Base-by-base conservation (phyloP, 768 basidiomycete species). In the Pleurotus sapidus region DNA sequence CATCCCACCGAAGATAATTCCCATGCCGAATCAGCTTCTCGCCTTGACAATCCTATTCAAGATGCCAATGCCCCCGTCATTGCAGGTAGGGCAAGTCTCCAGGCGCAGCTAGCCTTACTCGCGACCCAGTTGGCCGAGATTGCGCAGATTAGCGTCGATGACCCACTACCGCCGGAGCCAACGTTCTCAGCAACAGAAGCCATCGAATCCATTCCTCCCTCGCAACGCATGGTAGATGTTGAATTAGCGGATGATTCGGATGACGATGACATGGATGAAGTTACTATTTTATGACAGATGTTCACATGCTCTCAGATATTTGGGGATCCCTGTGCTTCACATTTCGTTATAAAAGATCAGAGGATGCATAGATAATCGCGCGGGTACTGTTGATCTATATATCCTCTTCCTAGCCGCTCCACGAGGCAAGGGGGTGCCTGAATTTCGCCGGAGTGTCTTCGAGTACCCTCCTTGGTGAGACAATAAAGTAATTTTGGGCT, bases 81-180 rank as follows among this genome's bases (percentile, higher is more conserved):
- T 9, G 60, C 77, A 54, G 74, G 81, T 46, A 78, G 90, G 15
- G 88, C 89, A 37, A 82, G 85, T 54, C 68, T 91, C 54, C 89
- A 91, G 64, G 88, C 86, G 0, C 87, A 87, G 61, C 75, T 91
- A 45, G 88, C 84, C 2, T 75, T 91, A 27, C 67, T 91, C 55
- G 87, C 89, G 4, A 86, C 84, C 0, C 90, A 91, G 64, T 67
- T 92, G 23, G 80, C 82, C 23, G 89, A 89, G 66, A 74, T 90
- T 47, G 84, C 81, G 12, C 80, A 83, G 51, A 72, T 70, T 23
- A 74, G 76, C 34, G 72, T 73, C 30, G 68, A 60, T 12, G 57
- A 12, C 23, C 45, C 45, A 27, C 56, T 48, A 15, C 56, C 51
- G 34, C 18, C 51, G 12, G 15, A n/a, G 6, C 24, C 25, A 15